Percentiles rank a stretch among this genome's conserved stretches.
These are phyloP conservation scores for Aquilaria sinensis DNA, from an alignment of 345 rosid genomes.

Conservation along the genomic window DNA sequence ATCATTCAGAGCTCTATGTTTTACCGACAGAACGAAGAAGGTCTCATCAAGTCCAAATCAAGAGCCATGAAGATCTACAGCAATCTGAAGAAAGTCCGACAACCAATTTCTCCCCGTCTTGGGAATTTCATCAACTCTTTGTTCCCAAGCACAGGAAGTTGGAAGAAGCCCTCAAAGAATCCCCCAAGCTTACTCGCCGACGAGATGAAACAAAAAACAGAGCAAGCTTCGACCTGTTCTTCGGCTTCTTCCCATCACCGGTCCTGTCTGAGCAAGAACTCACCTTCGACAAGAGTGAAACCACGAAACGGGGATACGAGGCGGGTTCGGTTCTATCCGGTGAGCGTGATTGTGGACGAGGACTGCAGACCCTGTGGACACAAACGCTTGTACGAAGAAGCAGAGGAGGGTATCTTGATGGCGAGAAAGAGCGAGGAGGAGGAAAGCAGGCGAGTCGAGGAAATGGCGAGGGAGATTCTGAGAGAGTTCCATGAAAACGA, in stretches of 20 bases:
- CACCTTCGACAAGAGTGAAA: conserved; percentile 45
- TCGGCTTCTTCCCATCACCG: conserved; percentile 83
- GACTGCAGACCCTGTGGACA: conserved; percentile 50
- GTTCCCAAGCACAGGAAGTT: conserved; percentile 30
- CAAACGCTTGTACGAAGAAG: conserved; percentile 25
- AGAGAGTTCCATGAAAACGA: conserved; percentile 28
- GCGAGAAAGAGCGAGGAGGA: conserved; percentile 23
- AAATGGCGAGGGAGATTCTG: conserved; percentile 37
- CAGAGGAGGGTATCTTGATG: conserved; percentile 27
- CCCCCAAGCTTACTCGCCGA: conserved; percentile 25
- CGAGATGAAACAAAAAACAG: conserved; percentile 33
- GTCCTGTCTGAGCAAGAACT: conserved; percentile 65
- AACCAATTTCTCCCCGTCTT: conserved; percentile 81
- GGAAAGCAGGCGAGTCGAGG: conserved; percentile 35
- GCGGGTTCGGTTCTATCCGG: conserved; percentile 63
- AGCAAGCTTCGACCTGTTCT: conserved; percentile 51
- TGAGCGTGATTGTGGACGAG: conserved; percentile 56
- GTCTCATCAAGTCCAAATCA: conserved; percentile 36
- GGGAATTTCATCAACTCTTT: conserved; percentile 70
- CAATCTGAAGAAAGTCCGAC: conserved; percentile 54
- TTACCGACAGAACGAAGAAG: conserved; percentile 44
- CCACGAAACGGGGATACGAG: conserved; percentile 53
- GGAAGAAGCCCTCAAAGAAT: conserved; percentile 41
- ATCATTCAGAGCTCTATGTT: conserved; percentile 36
- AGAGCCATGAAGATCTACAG: conserved; percentile 56